Evolutionary conservation across 2,329 filamentous ascomycete species (phyloP), one percentile per base, ranked within the genome.

Genomic region (Fusarium burgessii): DNA sequence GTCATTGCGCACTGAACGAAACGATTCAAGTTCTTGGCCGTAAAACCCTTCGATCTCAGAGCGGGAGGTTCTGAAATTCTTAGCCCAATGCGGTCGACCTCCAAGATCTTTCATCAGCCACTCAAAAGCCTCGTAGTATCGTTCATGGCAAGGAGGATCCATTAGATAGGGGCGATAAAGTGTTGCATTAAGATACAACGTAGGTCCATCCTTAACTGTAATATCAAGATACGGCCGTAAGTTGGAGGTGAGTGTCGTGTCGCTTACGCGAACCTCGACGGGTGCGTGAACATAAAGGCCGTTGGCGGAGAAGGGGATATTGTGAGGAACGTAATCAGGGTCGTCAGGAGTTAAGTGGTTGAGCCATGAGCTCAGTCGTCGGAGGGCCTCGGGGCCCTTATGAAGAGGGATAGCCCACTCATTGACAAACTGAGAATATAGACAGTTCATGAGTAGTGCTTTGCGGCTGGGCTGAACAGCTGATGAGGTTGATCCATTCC

Each of bases 351-450:
- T 79, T 49, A 89, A 82, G 57, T 83, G 84, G 79, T 91, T 92
- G 57, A 99, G 86, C 96, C 96, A 99, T 50, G 93, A 92, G 41
- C 91, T 93, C 15, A 99, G 87, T 13, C 96, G 90, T 35, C 85
- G 87, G 45, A 99, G 89, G 11, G 94, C 95, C 81, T 98, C 95
- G 17, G 95, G 95, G 0, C 96, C 96, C 73, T 92, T 92, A 70
- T 90, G 85, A 2, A 99, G 86, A 2, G 96, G 95, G 10, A 99
- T 87, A 1, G 95, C 95, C 96, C 96, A 99, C 80, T 99, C 96
- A 80, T 99, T 98, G 72, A 99, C 96, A 76, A 94, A 97, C 78
- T 99, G 96, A n/a, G 93, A 95, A 84, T 98, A 99, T 9, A 98
- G 88, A 77, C 96, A 99, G 84, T 99, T 96, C 93, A 99, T 95